phyloP scores from a whole-genome alignment of 106 monocot species.

The Allium cepa region DNA sequence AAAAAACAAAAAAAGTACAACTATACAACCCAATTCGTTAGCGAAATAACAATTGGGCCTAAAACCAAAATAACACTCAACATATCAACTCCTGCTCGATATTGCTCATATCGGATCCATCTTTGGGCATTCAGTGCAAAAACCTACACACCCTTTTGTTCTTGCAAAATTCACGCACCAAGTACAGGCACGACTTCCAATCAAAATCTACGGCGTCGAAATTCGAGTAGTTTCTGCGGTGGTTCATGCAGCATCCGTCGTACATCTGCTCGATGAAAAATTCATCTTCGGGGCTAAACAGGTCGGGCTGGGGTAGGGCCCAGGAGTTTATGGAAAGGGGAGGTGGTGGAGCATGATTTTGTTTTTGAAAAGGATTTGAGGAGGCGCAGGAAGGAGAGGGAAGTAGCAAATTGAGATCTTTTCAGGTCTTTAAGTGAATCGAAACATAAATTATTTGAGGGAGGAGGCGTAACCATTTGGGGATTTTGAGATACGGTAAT shows the following conservation, averaged over 20 bases:
- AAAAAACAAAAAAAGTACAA: no score
- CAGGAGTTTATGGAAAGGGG: background rate
- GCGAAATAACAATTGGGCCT: no score
- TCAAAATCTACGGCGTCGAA: slow-evolving; percentile 32
- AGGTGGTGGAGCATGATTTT: no score
- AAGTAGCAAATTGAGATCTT: slow-evolving; percentile 43
- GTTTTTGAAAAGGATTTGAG: background rate
- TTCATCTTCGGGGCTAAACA: slow-evolving; percentile 3
- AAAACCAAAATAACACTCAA: no score
- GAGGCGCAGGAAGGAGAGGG: slow-evolving; percentile 7
- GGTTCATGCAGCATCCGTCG: slow-evolving; percentile 56
- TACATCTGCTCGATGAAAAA: slow-evolving; percentile 27
- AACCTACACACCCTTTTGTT: slow-evolving; percentile 81
- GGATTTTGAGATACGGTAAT: no score
- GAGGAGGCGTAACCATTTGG: no score
- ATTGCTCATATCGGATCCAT: background rate
- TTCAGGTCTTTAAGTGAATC: slow-evolving; percentile 42
- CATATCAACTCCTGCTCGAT: slow-evolving; percentile 31
- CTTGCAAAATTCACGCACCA: slow-evolving; percentile 83
- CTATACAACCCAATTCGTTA: no score
- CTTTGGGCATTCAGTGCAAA: slow-evolving; percentile 37
- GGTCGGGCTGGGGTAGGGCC: slow-evolving; percentile 45
- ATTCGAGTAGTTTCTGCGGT: slow-evolving; percentile 20
- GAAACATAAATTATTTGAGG: no score
- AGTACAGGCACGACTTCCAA: slow-evolving; percentile 88